Evolutionary conservation across 140 eudicot species (phyloP), one percentile per base, ranked within the genome.

Genomic region (Stevia rebaudiana): DNA sequence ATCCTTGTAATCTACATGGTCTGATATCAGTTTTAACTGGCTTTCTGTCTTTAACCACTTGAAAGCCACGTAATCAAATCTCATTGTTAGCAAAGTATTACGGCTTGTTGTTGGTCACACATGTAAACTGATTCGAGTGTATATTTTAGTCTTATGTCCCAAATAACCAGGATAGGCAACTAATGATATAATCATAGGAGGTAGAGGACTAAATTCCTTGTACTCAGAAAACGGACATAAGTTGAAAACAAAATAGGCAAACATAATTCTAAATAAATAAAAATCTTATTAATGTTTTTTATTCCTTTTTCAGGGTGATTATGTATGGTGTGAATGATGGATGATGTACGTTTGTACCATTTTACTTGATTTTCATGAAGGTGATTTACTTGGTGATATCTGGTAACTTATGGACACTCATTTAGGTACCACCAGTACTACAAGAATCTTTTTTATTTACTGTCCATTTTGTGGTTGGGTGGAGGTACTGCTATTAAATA

Each of bases 361-460:
- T 23, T 73, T 61, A 36, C 68, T 65, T 65, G 67, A 64, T 55
- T 35, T 73, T 33, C 68, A 65, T 73, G 44, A 55, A 33, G 73
- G 56, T 19, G 72, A 73, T 44, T 42, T 35, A 24, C 49, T 31
- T 21, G 41, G 2, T 51, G 58, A 51, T 51, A 51, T 55, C 30
- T 21, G 41, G 69, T 22, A 10, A 50, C 16, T 30, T 22, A 28
- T 55, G 66, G 47, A 30, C 47, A 56, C 57, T 10, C 3, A 53
- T 39, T 5, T 52, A 52, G 16, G 73, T 67, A 51, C 19, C 43
- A 37, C 18, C 9, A 70, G 36, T 30, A 56, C 58, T 62, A 40
- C 44, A 40, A 10, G 23, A 44, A 44, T 16, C 22, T 15, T 44
- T 16, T n/a, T n/a, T 1, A 44, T 44, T 44, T 44, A 12, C 40